Percentiles rank a stretch among this genome's conserved stretches.
These are phyloP conservation scores for Fusarium falciforme DNA, from an alignment of 2,329 filamentous ascomycete genomes.

Conservation along the genomic window DNA sequence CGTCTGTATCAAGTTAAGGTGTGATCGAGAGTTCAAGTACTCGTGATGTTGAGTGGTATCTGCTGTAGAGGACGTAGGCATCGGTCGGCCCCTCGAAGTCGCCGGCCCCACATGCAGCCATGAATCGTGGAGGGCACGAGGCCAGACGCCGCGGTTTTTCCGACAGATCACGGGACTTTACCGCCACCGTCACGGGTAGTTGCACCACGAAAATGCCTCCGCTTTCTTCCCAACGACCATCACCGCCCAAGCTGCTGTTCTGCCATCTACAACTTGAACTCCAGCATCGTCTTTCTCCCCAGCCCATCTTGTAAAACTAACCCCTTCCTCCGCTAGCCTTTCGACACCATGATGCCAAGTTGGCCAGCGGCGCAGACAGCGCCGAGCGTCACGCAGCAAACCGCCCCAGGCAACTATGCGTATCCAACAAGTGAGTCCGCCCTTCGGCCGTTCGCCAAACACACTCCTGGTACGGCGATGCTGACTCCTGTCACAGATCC, in stretches of 20 bases:
- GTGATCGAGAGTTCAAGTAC: constrained; percentile 6
- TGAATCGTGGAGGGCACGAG: constrained; percentile 10
- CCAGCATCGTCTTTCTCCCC: constrained; percentile 27
- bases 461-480: neutral
- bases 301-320: constrained; percentile 41
- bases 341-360: constrained; percentile 50
- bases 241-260: constrained; percentile 21
- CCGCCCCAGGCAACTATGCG: constrained; percentile 50
- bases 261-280: constrained; percentile 12
- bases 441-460: neutral
- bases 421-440: constrained; percentile 53
- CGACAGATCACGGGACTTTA: constrained; percentile 42
- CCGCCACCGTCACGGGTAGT: constrained; percentile 35
- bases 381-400: constrained; percentile 55
- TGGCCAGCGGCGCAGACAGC: constrained; percentile 53
- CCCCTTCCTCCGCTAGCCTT: constrained; percentile 32
- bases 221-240: constrained; percentile 19
- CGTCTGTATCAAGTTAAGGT: neutral
- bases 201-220: constrained; percentile 40
- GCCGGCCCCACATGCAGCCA: constrained; percentile 33
- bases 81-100: constrained; percentile 22
- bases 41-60: constrained; percentile 22
- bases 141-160: constrained; percentile 16
- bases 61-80: constrained; percentile 16
- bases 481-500: constrained; percentile 55